A percentile compares a stretch with the other conserved stretches of the same genome.
These are phyloP conservation scores for Kregervanrija delftensis DNA, from an alignment of 805 yeast genomes.

Conservation along the genomic window DNA sequence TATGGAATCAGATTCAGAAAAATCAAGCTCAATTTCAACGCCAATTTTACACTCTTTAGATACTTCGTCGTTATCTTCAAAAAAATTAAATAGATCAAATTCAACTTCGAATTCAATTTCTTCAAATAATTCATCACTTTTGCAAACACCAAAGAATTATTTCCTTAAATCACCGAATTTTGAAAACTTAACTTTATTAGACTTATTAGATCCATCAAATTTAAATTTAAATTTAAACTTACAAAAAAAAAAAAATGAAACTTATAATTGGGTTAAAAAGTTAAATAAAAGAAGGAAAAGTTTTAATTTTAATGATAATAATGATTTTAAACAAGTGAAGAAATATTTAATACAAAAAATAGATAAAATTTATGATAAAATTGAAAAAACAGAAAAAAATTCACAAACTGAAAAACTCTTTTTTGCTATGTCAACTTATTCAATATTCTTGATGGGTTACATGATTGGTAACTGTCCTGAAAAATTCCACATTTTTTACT, in stretches of 20 bases:
- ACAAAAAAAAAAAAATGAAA: conserved; percentile 18
- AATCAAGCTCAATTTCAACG: too few relatives aligned
- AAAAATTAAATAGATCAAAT: too few relatives aligned
- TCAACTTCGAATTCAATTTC: too few relatives aligned
- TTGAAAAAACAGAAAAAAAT: conserved; percentile 32
- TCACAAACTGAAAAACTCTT: conserved; percentile 69
- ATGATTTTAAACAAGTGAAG: conserved; percentile 23
- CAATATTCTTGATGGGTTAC: conserved; percentile 66
- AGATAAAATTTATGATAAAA: conserved; percentile 31
- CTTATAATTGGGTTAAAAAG: conserved; percentile 24
- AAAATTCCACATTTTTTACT: conserved; percentile 70
- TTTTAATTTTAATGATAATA: conserved; percentile 18
- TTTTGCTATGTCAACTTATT: conserved; percentile 65
- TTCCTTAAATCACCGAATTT: conserved; percentile 11
- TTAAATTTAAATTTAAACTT: conserved; percentile 13
- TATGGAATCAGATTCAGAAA: too few relatives aligned
- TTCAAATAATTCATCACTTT: too few relatives aligned
- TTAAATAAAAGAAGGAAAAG: conserved; percentile 16
- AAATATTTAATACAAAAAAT: conserved; percentile 21
- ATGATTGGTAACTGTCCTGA: conserved; percentile 73
- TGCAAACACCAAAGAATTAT: conserved; percentile 3
- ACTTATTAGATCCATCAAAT: conserved; percentile 24
- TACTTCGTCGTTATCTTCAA: too few relatives aligned
- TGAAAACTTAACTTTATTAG: conserved; percentile 26
- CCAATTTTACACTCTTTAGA: too few relatives aligned